Conservation (phyloP, 2,329 filamentous ascomycete species). For the Hypoxylon sp. region DNA sequence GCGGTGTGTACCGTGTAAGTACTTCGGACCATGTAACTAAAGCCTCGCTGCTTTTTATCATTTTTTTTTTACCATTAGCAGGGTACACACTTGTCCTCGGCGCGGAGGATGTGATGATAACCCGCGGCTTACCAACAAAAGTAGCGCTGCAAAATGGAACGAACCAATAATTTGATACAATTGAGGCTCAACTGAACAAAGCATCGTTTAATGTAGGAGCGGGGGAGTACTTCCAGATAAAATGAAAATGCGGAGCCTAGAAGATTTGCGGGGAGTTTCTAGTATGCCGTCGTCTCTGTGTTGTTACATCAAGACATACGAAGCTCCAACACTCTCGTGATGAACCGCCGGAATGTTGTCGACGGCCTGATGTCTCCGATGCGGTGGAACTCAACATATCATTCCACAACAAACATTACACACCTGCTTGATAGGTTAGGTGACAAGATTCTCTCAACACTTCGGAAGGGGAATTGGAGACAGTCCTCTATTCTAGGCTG, state of each 20-base stretch:
- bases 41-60: conserved; percentile 32
- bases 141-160: conserved; percentile 22
- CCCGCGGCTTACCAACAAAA: conserved; percentile 29
- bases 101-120: conserved; percentile 24
- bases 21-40: conserved; percentile 12
- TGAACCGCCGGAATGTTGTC: conserved; percentile 44
- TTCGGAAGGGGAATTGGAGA: conserved; percentile 14
- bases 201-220: conserved; percentile 16
- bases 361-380: conserved; percentile 37
- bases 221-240: conserved; percentile 24
- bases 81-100: conserved; percentile 19
- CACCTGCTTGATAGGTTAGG: conserved; percentile 39
- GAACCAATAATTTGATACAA: conserved; percentile 37
- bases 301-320: conserved; percentile 10
- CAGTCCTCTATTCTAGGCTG: conserved; percentile 34
- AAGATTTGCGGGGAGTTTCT: conserved; percentile 39
- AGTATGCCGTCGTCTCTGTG: conserved; percentile 15
- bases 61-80: not conserved
- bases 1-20: conserved; percentile 34
- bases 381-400: conserved; percentile 34
- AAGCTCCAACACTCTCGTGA: conserved; percentile 35
- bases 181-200: conserved; percentile 42
- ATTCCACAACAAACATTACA: conserved; percentile 32
- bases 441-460: conserved; percentile 2
- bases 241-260: conserved; percentile 33